Conservation (phyloP, 2,329 filamentous ascomycete genomes). For the Rugonectria rugulosa region DNA sequence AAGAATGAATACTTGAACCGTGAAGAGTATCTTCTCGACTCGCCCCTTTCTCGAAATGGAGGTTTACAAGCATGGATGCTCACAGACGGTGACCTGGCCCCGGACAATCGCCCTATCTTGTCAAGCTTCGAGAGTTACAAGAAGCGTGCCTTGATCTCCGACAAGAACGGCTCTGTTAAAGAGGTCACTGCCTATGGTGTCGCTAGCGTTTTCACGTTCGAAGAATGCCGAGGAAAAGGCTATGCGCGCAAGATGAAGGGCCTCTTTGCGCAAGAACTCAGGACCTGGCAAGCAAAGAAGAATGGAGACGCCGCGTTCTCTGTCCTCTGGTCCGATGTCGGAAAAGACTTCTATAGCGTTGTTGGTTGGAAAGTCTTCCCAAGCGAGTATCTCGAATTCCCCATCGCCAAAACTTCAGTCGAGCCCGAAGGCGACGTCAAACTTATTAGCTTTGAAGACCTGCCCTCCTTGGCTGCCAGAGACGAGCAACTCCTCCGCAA, state of each 20-base stretch:
- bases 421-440: constrained; percentile 39
- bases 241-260: constrained; percentile 81
- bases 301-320: constrained; percentile 66
- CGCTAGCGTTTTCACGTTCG: constrained; percentile 79
- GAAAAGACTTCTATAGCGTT: constrained; percentile 80
- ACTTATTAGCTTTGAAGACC: constrained; percentile 64
- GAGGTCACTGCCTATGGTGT: constrained; percentile 76
- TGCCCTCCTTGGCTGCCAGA: constrained; percentile 66
- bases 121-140: constrained; percentile 70
- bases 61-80: constrained; percentile 72
- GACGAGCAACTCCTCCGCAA: constrained; percentile 70
- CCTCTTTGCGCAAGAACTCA: constrained; percentile 62
- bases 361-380: constrained; percentile 80
- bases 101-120: constrained; percentile 60
- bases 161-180: constrained; percentile 42
- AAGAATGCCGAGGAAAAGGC: constrained; percentile 71
- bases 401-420: constrained; percentile 39
- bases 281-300: constrained; percentile 33
- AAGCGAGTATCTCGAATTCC: constrained; percentile 75
- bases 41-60: constrained; percentile 64
- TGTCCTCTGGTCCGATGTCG: constrained; percentile 86
- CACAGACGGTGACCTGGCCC: constrained; percentile 52
- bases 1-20: constrained; percentile 65
- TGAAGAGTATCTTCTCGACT: constrained; percentile 63
- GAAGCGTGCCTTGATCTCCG: constrained; percentile 62